Percentiles rank a stretch among this genome's conserved stretches.
Evolutionary conservation across 1,284 basidiomycete species (phyloP).

Genomic region (Ustilago shanxiensis): DNA sequence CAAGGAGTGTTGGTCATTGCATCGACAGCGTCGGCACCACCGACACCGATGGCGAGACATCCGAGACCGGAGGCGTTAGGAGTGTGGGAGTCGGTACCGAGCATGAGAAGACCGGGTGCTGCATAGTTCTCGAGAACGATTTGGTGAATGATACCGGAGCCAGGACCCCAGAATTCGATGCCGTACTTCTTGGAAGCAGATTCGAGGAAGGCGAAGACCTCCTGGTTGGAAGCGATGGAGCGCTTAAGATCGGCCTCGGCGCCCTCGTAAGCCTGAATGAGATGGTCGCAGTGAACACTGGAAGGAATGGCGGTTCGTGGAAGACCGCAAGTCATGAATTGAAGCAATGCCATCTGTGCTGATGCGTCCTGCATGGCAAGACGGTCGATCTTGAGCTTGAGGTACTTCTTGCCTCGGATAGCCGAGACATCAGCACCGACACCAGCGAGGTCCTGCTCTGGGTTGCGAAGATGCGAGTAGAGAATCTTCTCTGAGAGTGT

Average conservation of each 20-base stretch:
- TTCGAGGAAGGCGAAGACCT: constrained; percentile 98
- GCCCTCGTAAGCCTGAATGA: constrained; percentile 76
- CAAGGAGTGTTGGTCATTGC: constrained; percentile 98
- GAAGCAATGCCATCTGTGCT: constrained; percentile 98
- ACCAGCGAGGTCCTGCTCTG: constrained; percentile 77
- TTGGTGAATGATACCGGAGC: constrained; percentile 88
- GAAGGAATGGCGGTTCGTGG: constrained; percentile 87
- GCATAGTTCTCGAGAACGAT: constrained; percentile 97
- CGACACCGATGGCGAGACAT: constrained; percentile 97
- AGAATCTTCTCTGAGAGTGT: constrained; percentile 98
- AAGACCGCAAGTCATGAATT: constrained; percentile 98
- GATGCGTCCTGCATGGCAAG: constrained; percentile 99
- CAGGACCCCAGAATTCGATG: constrained; percentile 88
- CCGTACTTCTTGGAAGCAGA: constrained; percentile 95
- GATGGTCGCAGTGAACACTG: constrained; percentile 93
- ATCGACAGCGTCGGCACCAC: constrained; percentile 98
- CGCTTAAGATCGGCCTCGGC: constrained; percentile 85
- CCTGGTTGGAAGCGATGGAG: constrained; percentile 89
- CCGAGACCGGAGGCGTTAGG: constrained; percentile 98
- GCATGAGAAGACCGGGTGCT: constrained; percentile 77
- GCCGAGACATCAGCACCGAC: constrained; percentile 73
- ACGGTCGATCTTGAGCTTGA: constrained; percentile 89
- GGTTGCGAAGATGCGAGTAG: constrained; percentile 90
- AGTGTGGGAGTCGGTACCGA: constrained; percentile 89
- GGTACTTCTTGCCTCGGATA: constrained; percentile 87